These are phyloP conservation scores for Vicia sativa DNA, from an alignment of 306 rosid genomes.

Conservation along the genomic window DNA sequence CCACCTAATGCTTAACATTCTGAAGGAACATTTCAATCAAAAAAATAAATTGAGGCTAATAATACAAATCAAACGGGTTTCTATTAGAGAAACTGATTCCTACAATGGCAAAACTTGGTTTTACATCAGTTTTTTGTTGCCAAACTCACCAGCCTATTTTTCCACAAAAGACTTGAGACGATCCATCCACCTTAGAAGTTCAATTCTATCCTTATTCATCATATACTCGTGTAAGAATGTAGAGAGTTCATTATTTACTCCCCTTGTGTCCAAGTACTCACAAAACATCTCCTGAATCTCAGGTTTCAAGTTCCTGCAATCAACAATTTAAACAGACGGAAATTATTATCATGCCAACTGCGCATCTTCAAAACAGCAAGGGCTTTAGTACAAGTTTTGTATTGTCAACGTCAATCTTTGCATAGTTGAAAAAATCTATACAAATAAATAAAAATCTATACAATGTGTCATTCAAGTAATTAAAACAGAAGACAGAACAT, in stretches of 20 bases:
- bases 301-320: slow-evolving; percentile 59
- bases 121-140: slow-evolving; percentile 20
- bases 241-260: slow-evolving; percentile 66
- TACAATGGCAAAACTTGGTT: slow-evolving; percentile 22
- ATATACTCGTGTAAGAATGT: slow-evolving; percentile 71
- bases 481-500: neutral
- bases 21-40: slow-evolving; percentile 27
- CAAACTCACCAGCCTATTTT: slow-evolving; percentile 43
- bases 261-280: slow-evolving; percentile 65
- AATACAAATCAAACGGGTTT: slow-evolving; percentile 18
- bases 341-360: slow-evolving; percentile 22
- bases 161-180: slow-evolving; percentile 62
- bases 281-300: slow-evolving; percentile 51
- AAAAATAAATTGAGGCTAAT: slow-evolving; percentile 20
- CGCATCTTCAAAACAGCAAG: slow-evolving; percentile 28
- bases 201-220: slow-evolving; percentile 84
- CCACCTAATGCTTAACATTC: slow-evolving; percentile 38
- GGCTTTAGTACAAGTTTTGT: neutral
- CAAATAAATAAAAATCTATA: neutral
- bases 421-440: neutral
- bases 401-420: neutral
- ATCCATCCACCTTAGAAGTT: slow-evolving; percentile 69
- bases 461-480: neutral
- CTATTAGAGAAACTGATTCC: slow-evolving; percentile 18
- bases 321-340: slow-evolving; percentile 29